Evolutionary conservation across 305 asterid genomes (phyloP).

Genomic region (Fraxinus ornus): DNA sequence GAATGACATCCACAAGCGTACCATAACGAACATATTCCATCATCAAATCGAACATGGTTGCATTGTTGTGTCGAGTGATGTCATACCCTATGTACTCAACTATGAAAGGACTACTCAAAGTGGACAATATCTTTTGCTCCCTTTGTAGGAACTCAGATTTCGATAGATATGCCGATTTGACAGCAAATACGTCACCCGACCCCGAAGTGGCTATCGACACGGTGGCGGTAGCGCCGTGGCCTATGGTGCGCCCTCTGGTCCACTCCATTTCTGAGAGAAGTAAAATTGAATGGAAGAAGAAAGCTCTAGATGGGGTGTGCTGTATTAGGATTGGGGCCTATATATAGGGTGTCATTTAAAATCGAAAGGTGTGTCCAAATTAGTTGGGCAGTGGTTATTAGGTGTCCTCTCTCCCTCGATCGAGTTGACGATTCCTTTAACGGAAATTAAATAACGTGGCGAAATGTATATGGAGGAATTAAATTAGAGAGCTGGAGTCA

Average conservation of each 20-base stretch:
- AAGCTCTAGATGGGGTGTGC: neutral
- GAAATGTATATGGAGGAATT: conserved; percentile 19
- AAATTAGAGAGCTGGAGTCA: conserved; percentile 17
- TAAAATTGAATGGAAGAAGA: conserved; percentile 18
- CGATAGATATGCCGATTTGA: conserved; percentile 52
- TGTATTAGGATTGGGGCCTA: conserved; percentile 21
- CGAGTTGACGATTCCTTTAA: conserved; percentile 52
- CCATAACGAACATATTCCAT: conserved; percentile 60
- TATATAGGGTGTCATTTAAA: conserved; percentile 24
- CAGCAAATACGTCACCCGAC: conserved; percentile 46
- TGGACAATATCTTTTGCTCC: conserved; percentile 49
- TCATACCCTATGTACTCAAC: conserved; percentile 57
- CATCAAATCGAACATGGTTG: conserved; percentile 44
- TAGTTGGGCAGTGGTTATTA: conserved; percentile 16
- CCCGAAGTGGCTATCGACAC: conserved; percentile 47
- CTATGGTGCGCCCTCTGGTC: conserved; percentile 68
- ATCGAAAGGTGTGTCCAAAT: neutral
- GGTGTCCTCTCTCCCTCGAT: neutral
- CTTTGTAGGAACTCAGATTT: conserved; percentile 39
- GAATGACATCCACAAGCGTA: conserved; percentile 37
- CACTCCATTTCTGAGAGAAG: conserved; percentile 45
- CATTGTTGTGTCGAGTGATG: conserved; percentile 38
- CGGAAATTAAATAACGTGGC: conserved; percentile 58
- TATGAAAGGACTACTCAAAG: conserved; percentile 36
- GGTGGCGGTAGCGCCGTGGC: conserved; percentile 65